A percentile compares a stretch with the other conserved stretches of the same genome.
phyloP scores from a whole-genome alignment of 108 stramenopile genomes.

The Fistulifera pelliculosa region DNA sequence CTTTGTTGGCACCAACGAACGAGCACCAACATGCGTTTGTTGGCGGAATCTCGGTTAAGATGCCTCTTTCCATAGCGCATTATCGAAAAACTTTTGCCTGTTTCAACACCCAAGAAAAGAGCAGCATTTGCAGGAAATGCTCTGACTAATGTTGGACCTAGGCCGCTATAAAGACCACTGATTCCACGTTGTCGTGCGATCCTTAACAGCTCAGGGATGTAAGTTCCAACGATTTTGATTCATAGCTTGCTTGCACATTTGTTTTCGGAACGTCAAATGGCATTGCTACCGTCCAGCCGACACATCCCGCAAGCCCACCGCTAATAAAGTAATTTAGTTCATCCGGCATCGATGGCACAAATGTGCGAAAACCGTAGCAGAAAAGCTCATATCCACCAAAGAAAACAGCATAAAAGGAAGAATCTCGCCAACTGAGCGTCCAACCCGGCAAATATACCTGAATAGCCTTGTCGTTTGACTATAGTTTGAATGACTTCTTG shows the following conservation, averaged over 20 bases:
- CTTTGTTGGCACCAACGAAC: too few species aligned
- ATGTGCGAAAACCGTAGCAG: constrained; percentile 70
- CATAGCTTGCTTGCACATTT: constrained; percentile 81
- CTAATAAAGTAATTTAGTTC: constrained; percentile 78
- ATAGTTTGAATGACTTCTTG: constrained; percentile 57
- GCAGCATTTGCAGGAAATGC: constrained; percentile 90
- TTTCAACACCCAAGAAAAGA: constrained; percentile 85
- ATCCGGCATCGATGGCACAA: constrained; percentile 76
- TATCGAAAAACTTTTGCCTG: constrained; percentile 77
- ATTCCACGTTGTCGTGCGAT: constrained; percentile 66
- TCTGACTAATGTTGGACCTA: constrained; percentile 72
- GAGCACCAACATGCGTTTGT: too few species aligned
- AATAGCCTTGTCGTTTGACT: constrained; percentile 46
- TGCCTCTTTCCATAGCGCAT: constrained; percentile 38
- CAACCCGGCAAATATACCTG: constrained; percentile 64
- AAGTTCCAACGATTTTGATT: constrained; percentile 74
- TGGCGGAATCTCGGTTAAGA: too few species aligned
- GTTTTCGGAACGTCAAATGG: constrained; percentile 91
- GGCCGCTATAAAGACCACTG: constrained; percentile 62
- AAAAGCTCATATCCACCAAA: constrained; percentile 80
- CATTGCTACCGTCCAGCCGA: constrained; percentile 80
- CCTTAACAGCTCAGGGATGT: constrained; percentile 69
- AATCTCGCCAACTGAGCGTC: constrained; percentile 84
- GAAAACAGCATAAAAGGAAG: constrained; percentile 72
- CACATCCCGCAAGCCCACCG: constrained; percentile 85